phyloP scores from a whole-genome alignment of 2,329 filamentous ascomycete species.

The Colletotrichum graminicola region DNA sequence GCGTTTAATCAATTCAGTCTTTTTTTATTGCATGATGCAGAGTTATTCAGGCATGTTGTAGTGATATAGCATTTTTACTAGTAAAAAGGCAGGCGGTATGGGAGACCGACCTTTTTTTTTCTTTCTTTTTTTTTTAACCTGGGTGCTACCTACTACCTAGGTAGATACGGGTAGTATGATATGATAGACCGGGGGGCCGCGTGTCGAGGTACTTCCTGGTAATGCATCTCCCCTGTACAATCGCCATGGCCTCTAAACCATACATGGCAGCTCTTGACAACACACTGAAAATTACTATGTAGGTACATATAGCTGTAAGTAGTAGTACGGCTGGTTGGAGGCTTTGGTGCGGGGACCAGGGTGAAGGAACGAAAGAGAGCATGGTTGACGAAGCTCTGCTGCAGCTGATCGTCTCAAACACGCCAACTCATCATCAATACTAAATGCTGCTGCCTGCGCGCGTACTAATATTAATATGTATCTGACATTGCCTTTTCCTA shows the following conservation, averaged over 20 bases:
- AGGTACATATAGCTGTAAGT: background rate
- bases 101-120: too few species aligned
- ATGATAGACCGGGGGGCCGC: conserved; percentile 49
- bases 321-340: background rate
- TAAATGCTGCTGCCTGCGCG: background rate
- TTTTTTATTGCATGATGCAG: too few species aligned
- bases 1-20: too few species aligned
- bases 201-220: background rate
- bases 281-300: background rate
- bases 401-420: background rate
- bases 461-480: too few species aligned
- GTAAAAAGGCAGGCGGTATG: too few species aligned
- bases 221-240: conserved; percentile 14
- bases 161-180: too few species aligned
- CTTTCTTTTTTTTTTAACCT: too few species aligned
- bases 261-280: background rate
- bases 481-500: background rate
- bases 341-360: background rate
- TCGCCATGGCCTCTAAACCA: background rate
- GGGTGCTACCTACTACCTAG: too few species aligned
- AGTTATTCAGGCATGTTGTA: too few species aligned
- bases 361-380: too few species aligned
- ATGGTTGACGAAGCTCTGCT: background rate
- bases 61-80: too few species aligned
- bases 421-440: background rate